phyloP scores from a whole-genome alignment of 371 early-diverging fungal species.

The Mucor piriformis region DNA sequence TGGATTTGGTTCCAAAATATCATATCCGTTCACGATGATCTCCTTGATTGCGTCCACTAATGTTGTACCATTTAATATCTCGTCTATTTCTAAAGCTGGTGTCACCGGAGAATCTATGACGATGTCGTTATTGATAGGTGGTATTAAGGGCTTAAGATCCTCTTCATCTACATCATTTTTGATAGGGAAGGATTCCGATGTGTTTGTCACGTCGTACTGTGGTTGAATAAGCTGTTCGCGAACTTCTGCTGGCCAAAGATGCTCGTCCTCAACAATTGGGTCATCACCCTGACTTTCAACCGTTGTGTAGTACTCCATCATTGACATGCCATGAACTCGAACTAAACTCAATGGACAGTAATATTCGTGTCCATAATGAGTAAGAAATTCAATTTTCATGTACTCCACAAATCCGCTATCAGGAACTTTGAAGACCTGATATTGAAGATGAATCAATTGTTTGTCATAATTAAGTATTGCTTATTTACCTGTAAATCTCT shows the following conservation, averaged over 20 bases:
- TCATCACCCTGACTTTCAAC: conserved; percentile 60
- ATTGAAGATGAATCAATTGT: not conserved
- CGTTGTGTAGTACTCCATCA: conserved; percentile 84
- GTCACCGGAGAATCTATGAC: not conserved
- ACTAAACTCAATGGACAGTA: conserved; percentile 93
- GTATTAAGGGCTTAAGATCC: conserved; percentile 11
- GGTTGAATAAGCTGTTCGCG: conserved; percentile 44
- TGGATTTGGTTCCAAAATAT: too few relatives aligned
- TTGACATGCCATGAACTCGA: conserved; percentile 88
- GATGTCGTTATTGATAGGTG: conserved; percentile 9
- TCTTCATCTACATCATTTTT: conserved; percentile 17
- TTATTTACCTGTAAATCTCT: conserved; percentile 71
- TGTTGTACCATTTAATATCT: not conserved
- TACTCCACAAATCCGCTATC: conserved; percentile 82
- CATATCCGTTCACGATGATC: too few relatives aligned
- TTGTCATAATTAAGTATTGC: not conserved
- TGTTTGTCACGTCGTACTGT: conserved; percentile 27
- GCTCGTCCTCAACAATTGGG: conserved; percentile 28
- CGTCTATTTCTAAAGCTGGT: not conserved
- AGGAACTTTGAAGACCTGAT: conserved; percentile 69
- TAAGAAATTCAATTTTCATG: conserved; percentile 84
- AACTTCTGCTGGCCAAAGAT: conserved; percentile 46
- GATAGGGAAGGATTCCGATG: conserved; percentile 27
- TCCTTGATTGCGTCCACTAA: too few relatives aligned
- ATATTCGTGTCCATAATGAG: conserved; percentile 89